Conservation (phyloP, 2,329 filamentous ascomycete genomes). For the Penicillium corylophilum region DNA sequence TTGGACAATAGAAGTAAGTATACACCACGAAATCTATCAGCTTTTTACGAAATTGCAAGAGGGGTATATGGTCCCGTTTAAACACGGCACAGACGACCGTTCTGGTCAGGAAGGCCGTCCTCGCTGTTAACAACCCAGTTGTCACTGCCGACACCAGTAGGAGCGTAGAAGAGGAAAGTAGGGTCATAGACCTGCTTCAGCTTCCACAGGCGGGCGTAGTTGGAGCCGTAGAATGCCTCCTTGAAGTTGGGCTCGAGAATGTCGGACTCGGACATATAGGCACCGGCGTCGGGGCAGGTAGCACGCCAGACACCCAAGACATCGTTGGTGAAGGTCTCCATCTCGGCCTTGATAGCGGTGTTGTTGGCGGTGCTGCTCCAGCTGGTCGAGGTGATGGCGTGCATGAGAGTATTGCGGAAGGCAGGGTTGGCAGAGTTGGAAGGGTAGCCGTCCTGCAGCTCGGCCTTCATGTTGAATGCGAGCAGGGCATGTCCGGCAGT, state of each 20-base stretch:
- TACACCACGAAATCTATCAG: too few species aligned
- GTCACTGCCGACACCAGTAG: slow-evolving; percentile 55
- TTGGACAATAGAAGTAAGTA: too few species aligned
- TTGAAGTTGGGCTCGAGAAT: slow-evolving; percentile 39
- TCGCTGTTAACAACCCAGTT: slow-evolving; percentile 44
- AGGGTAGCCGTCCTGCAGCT: slow-evolving; percentile 17
- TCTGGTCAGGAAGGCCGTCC: slow-evolving; percentile 28
- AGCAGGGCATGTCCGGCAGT: slow-evolving; percentile 29
- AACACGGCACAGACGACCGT: slow-evolving; percentile 45
- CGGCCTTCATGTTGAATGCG: slow-evolving; percentile 36
- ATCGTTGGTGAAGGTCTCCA: slow-evolving; percentile 22
- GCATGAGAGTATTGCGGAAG: slow-evolving; percentile 25
- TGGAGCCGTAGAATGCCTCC: slow-evolving; percentile 30
- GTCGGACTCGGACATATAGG: slow-evolving; percentile 52
- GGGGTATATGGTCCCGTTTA: background rate
- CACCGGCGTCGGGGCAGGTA: slow-evolving; percentile 25
- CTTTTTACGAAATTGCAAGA: too few species aligned
- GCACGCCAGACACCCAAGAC: slow-evolving; percentile 25
- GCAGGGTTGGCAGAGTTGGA: slow-evolving; percentile 26
- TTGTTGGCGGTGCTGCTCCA: slow-evolving; percentile 30
- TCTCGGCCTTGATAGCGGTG: slow-evolving; percentile 34
- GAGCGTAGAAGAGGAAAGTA: slow-evolving; percentile 49
- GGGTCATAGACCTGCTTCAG: slow-evolving; percentile 57
- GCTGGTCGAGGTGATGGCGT: slow-evolving; percentile 25
- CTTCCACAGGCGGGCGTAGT: slow-evolving; percentile 26